A percentile compares a stretch with the other conserved stretches of the same genome.
phyloP scores from a whole-genome alignment of 306 rosid species.

The cucumber (Cucumis sativus) region Cucumber_9930_V3 NC_026656.2:1899001-1899500 shows the following conservation, averaged over 20 bases:
- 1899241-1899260: constrained; percentile 32
- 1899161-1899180: neutral
- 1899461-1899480: neutral
- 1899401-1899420: constrained; percentile 94
- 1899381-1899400: constrained; percentile 81
- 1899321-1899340: neutral
- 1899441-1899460: constrained; percentile 14
- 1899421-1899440: constrained; percentile 88
- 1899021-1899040: neutral
- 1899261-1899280: constrained; percentile 77
- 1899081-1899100: constrained; percentile 79
- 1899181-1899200: neutral
- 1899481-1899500: neutral
- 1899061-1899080: constrained; percentile 23
- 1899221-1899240: neutral
- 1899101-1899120: constrained; percentile 64
- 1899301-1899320: constrained; percentile 54
- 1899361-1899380: constrained; percentile 23
- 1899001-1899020: neutral
- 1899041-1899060: neutral
- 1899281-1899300: constrained; percentile 91
- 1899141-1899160: constrained; percentile 43
- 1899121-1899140: constrained; percentile 77
- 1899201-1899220: too few relatives aligned
- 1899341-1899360: neutral